Evolutionary conservation across 2,329 filamentous ascomycete genomes (phyloP), one percentile per base, ranked within the genome.

Genomic region (Aspergillus intermedius): DNA sequence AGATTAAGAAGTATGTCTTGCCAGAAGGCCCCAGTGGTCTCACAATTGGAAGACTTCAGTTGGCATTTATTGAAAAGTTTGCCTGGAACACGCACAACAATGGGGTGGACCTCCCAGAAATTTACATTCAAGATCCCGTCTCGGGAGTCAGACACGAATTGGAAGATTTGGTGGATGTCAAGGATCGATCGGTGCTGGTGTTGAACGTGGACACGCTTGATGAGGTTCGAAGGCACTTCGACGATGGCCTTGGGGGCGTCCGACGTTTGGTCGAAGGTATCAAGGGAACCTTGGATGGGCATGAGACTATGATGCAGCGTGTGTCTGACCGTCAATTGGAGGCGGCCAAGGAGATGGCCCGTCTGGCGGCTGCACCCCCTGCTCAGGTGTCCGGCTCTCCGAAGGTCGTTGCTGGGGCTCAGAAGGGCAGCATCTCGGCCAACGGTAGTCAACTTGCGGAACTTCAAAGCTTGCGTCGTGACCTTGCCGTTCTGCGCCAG

Each of bases 51-150:
- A 82, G 91, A 21, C 71, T 98, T 49, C 91, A 98, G 67, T 78
- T 98, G 23, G 91, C 93, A 1, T 98, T 98, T 60, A 98, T 98
- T 59, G 93, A 98, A 59, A 98, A 96, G 66, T 98, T 98, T 64
- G 93, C 91, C 0, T 98, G 94, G 91, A 97, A 95, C 60, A 96
- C 91, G 1, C 91, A 97, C 59, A 86, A 89, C 52, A 94, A 96
- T 60, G 93, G 93, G 6, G 82, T 83, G 12, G 93, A 98, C 64
- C 73, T 98, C 42, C 93, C 93, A 0, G 93, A 98, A 60, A 97
- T 98, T 13, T 96, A 98, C 66, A 93, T 98, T 13, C 93, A 98
- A 67, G 93, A 98, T 65, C 86, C 91, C 0, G 80, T 96, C 2
- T 97, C 93, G 7, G 93, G 93, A 0, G 87, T 98, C n/a, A 86